Evolutionary conservation across 73 alveolate genomes (phyloP), one percentile per base, ranked within the genome.

Genomic region (Durusdinium trenchii): DNA sequence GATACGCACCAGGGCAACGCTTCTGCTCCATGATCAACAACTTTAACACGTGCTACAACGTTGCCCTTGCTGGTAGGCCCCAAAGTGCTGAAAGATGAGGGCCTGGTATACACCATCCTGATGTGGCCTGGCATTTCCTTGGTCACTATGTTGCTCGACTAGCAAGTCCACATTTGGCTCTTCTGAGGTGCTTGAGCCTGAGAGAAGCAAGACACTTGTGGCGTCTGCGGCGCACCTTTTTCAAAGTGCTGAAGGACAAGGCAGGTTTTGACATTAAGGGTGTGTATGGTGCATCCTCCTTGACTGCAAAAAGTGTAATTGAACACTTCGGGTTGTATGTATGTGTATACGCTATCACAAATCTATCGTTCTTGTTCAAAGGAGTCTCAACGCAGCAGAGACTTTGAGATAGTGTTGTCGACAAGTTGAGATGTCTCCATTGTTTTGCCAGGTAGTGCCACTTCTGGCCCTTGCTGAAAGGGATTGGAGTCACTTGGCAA

Each of bases 231-330:
- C 84, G 82, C 54, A 69, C 61, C 90, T 91, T 91, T 50, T 51
- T 91, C 60, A 91, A 52, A 69, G 98, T 91, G 90, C 67, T 91
- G 79, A 91, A 71, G 76, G 98, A 67, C 89, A 91, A 91, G 98
- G 96, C 85, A 42, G 47, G 64, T 54, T 54, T 9, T 12, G 64
- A 12, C 64, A 54, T 9, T 54, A 12, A 20, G 20, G 64, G 64
- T 9, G 28, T 54, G 9, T 54, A n/a, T n/a, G n/a, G n/a, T n/a
- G n/a, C n/a, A n/a, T n/a, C n/a, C n/a, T n/a, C n/a, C n/a, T n/a
- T n/a, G n/a, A n/a, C n/a, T n/a, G n/a, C n/a, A n/a, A n/a, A n/a
- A n/a, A n/a, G n/a, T n/a, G n/a, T n/a, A n/a, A n/a, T n/a, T n/a
- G n/a, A n/a, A n/a, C n/a, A n/a, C n/a, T n/a, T n/a, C n/a, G n/a